Conservation (phyloP, 805 yeast genomes). For the Lachancea thermotolerans region DNA sequence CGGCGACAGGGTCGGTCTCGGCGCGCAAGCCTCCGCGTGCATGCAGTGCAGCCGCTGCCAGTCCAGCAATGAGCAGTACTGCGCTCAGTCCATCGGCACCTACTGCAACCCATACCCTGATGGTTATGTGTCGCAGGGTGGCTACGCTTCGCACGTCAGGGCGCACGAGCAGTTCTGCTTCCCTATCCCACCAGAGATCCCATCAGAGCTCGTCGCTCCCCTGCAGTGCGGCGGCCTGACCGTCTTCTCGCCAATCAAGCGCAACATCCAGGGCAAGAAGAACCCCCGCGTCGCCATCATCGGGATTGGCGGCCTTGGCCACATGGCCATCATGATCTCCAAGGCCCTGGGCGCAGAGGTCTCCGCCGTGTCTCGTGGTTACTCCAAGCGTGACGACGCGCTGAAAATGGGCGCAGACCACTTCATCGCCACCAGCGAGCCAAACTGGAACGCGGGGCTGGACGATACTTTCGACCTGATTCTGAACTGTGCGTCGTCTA, state of each 20-base stretch:
- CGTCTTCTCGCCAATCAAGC: slow-evolving; percentile 57
- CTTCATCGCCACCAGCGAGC: slow-evolving; percentile 44
- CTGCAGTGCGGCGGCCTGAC: slow-evolving; percentile 75
- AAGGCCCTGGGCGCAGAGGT: slow-evolving; percentile 47
- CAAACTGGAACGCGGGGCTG: slow-evolving; percentile 31
- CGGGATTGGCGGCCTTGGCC: slow-evolving; percentile 45
- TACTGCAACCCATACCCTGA: slow-evolving; percentile 43
- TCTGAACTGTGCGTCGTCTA: slow-evolving; percentile 41
- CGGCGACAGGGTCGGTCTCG: slow-evolving; percentile 77
- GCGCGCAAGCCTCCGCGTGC: slow-evolving; percentile 64
- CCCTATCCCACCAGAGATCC: slow-evolving; percentile 52
- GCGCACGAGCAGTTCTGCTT: slow-evolving; percentile 57
- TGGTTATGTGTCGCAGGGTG: slow-evolving; percentile 53
- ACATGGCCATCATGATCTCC: slow-evolving; percentile 41
- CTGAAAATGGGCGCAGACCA: slow-evolving; percentile 39
- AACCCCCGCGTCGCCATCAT: slow-evolving; percentile 38
- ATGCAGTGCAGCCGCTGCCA: slow-evolving; percentile 54
- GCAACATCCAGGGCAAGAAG: slow-evolving; percentile 30
- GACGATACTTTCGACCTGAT: slow-evolving; percentile 36
- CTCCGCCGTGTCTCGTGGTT: slow-evolving; percentile 40
- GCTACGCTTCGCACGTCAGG: slow-evolving; percentile 61
- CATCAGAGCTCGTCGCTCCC: slow-evolving; percentile 57
- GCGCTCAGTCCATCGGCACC: slow-evolving; percentile 44
- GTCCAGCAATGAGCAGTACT: slow-evolving; percentile 48
- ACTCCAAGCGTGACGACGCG: slow-evolving; percentile 39